These are phyloP conservation scores for Gossypium davidsonii DNA, from an alignment of 441 rosid species.

Conservation along the genomic window DNA sequence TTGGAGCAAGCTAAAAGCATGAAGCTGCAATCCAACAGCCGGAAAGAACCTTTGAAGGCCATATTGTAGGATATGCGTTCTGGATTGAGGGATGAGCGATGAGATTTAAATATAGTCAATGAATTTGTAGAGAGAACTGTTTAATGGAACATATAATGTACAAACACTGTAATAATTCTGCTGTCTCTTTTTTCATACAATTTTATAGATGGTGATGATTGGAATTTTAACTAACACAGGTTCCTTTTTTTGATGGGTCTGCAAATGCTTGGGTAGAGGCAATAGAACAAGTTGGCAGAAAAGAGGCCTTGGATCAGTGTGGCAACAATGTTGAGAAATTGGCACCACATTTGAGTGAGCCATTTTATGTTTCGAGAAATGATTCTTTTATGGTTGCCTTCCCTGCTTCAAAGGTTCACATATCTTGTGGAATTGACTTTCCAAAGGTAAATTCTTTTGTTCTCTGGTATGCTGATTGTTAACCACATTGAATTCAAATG, in stretches of 20 bases:
- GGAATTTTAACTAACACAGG: constrained; percentile 32
- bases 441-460: constrained; percentile 37
- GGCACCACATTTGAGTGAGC: constrained; percentile 53
- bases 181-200: neutral
- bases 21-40: neutral
- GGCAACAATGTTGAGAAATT: constrained; percentile 48
- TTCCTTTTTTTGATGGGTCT: constrained; percentile 86
- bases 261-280: constrained; percentile 68
- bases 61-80: neutral
- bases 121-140: neutral
- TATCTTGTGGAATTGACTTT: constrained; percentile 76
- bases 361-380: constrained; percentile 46
- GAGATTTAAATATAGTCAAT: neutral
- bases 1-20: neutral
- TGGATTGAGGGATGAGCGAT: neutral
- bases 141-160: neutral
- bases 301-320: constrained; percentile 38
- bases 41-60: neutral
- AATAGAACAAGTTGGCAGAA: constrained; percentile 51
- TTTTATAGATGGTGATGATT: neutral
- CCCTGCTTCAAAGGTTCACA: constrained; percentile 49
- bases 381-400: constrained; percentile 65
- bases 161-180: neutral
- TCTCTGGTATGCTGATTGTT: neutral
- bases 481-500: neutral